Percentiles rank a stretch among this genome's conserved stretches.
Evolutionary conservation across 805 yeast genomes (phyloP).

Genomic region (Diddensiella santjacobensis): DNA sequence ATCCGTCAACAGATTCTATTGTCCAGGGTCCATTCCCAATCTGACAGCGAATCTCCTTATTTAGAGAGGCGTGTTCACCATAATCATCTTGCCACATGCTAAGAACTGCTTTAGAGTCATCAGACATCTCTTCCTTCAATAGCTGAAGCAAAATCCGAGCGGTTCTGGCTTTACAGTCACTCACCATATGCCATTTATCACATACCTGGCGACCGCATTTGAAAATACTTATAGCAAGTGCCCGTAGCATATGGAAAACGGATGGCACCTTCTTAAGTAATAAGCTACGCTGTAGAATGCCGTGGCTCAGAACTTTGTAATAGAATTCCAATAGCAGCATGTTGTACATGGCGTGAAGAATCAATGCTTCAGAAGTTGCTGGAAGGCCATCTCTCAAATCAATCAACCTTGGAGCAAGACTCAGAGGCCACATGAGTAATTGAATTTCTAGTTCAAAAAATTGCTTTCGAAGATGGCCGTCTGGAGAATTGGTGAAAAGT

Average conservation of each 20-base stretch:
- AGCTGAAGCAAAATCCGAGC: slow-evolving; percentile 10
- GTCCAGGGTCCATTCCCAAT: slow-evolving; percentile 12
- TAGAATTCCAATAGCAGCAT: slow-evolving; percentile 11
- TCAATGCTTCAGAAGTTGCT: slow-evolving; percentile 9
- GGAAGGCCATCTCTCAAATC: slow-evolving; percentile 15
- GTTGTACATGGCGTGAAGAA: slow-evolving; percentile 13
- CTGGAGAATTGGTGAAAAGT: too few species aligned
- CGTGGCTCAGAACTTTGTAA: slow-evolving; percentile 5
- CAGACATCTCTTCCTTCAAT: slow-evolving; percentile 5
- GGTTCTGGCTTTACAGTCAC: slow-evolving; percentile 13
- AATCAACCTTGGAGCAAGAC: slow-evolving; percentile 8
- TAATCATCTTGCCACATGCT: slow-evolving; percentile 14
- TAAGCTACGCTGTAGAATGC: slow-evolving; percentile 5
- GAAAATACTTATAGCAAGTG: slow-evolving; percentile 14
- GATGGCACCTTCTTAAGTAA: slow-evolving; percentile 15
- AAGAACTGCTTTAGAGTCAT: slow-evolving; percentile 13
- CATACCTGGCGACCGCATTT: slow-evolving; percentile 8
- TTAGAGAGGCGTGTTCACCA: slow-evolving; percentile 7
- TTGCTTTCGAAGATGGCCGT: not conserved
- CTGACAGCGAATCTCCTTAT: not conserved
- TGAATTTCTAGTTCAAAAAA: slow-evolving; percentile 13
- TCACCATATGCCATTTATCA: slow-evolving; percentile 12
- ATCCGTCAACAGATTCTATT: slow-evolving; percentile 12
- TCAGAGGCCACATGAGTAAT: slow-evolving; percentile 12
- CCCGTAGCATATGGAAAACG: slow-evolving; percentile 13